Conservation (phyloP, 495 filamentous ascomycete genomes). For the Hypomontagnella monticulosa region DNA sequence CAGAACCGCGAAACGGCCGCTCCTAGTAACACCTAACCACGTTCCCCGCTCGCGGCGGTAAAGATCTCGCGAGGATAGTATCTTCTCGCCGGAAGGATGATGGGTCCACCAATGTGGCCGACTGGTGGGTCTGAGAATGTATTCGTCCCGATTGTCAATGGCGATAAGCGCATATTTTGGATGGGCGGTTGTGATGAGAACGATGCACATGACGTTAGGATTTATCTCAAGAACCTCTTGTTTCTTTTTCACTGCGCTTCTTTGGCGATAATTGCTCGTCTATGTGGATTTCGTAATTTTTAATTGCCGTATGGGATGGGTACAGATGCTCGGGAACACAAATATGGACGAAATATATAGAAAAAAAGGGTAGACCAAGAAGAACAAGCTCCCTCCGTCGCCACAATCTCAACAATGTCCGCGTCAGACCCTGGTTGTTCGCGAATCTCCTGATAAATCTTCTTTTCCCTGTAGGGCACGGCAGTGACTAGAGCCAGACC, state of each 20-base stretch:
- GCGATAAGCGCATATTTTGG: constrained; percentile 89
- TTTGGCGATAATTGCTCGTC: neutral
- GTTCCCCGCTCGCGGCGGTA: constrained; percentile 73
- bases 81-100: constrained; percentile 49
- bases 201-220: constrained; percentile 84
- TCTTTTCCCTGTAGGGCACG: constrained; percentile 14
- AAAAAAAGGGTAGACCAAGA: constrained; percentile 8
- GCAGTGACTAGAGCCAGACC: constrained; percentile 8
- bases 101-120: constrained; percentile 82
- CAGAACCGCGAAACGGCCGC: constrained; percentile 86
- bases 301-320: constrained; percentile 1
- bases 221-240: neutral
- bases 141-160: constrained; percentile 96
- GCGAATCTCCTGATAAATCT: constrained; percentile 29
- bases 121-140: constrained; percentile 86
- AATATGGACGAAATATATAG: constrained; percentile 26
- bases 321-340: constrained; percentile 24
- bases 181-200: constrained; percentile 87
- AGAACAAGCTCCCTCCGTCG: constrained; percentile 15
- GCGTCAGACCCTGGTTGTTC: constrained; percentile 13
- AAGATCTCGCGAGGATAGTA: constrained; percentile 62
- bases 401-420: constrained; percentile 30
- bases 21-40: constrained; percentile 89
- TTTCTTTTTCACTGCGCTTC: neutral
- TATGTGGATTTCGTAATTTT: neutral